Evolutionary conservation across 163 green algal genomes (phyloP), one percentile per base, ranked within the genome.

Genomic region (Scenedesmus sp.): DNA sequence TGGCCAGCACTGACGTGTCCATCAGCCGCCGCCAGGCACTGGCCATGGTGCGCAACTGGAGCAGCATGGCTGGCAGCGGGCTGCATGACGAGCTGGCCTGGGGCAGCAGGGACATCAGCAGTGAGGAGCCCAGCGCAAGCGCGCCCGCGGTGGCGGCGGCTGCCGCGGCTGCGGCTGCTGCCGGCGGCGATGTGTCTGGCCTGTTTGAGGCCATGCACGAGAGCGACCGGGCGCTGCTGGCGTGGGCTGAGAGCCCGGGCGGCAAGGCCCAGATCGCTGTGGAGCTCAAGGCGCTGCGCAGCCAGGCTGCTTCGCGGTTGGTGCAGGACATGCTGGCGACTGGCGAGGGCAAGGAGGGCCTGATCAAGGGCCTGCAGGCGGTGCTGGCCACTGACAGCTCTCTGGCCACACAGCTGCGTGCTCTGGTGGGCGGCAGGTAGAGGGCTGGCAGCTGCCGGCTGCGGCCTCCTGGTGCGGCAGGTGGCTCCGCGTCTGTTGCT

Each of bases 291-390:
- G 86, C 87, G 33, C 86, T 98, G 90, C 90, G 95, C 33, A 85
- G 91, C 7, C 46, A 68, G 10, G 93, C 94, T 4, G 95, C 97
- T 4, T 68, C 82, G 24, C 84, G 92, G 18, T 84, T 95, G n/a
- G 96, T 98, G 43, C 35, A 35, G 13, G 84, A 92, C 85, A 94
- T 97, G 70, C 87, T 95, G 59, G 89, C 61, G 42, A 97, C 93
- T 1, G 82, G 88, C 16, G 96, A 98, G 90, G 96, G 96, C 51
- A 95, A 95, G 37, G 95, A 96, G 72, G 96, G 96, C 9, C 92
- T 98, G 89, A 93, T 98, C 85, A 61, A 79, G 16, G 96, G 94
- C 18, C 93, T 98, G 85, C 87, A 93, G 59, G 72, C 76, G 16
- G 95, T 94, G 26, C 70, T 97, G 16, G 78, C 72, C 53, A 70